These are phyloP conservation scores for Ophiostoma ips DNA, from an alignment of 2,329 filamentous ascomycete genomes.

Conservation along the genomic window DNA sequence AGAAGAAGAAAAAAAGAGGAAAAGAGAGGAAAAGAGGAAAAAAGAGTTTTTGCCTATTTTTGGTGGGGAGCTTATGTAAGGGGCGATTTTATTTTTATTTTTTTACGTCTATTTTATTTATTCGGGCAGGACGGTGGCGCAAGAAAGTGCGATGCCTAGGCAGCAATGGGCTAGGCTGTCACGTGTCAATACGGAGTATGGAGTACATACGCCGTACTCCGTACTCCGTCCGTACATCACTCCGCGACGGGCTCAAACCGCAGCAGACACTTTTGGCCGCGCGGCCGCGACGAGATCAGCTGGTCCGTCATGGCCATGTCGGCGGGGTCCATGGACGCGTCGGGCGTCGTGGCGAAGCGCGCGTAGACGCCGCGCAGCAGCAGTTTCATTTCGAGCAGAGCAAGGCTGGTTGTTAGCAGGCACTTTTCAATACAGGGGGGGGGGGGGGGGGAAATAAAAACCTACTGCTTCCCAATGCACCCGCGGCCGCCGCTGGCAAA, in stretches of 20 bases:
- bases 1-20: too few relatives aligned
- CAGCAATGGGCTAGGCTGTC: too few relatives aligned
- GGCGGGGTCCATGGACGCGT: constrained; percentile 36
- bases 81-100: not conserved
- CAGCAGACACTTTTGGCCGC: constrained; percentile 44
- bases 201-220: too few relatives aligned
- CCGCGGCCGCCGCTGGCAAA: constrained; percentile 52
- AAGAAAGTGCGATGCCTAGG: too few relatives aligned
- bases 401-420: constrained; percentile 24
- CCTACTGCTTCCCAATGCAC: constrained; percentile 45
- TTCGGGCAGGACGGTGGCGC: too few relatives aligned
- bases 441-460: constrained; percentile 31
- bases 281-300: constrained; percentile 50
- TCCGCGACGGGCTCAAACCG: constrained; percentile 30
- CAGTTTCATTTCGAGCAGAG: constrained; percentile 54
- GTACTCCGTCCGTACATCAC: too few relatives aligned
- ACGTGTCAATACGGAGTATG: too few relatives aligned
- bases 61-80: not conserved
- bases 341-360: constrained; percentile 39
- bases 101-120: not conserved
- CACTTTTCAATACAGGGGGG: too few relatives aligned
- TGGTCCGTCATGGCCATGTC: constrained; percentile 54
- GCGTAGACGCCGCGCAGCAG: constrained; percentile 50
- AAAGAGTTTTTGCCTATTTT: not conserved
- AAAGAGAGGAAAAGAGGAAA: not conserved